These are phyloP conservation scores for Lupinus albus DNA, from an alignment of 306 rosid species.

Conservation along the genomic window DNA sequence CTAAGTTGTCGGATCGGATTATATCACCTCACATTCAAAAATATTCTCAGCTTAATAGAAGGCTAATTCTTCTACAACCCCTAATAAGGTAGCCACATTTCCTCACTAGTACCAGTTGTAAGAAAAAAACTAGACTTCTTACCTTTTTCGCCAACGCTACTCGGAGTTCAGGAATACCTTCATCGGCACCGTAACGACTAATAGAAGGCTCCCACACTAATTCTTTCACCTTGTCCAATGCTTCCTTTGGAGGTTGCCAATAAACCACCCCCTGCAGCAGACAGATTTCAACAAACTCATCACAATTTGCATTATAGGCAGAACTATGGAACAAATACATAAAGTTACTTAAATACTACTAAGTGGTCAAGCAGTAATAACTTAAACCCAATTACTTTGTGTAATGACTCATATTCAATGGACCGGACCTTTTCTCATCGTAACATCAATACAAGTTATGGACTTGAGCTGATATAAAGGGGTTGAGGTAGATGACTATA, in stretches of 20 bases:
- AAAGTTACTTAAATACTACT: not conserved
- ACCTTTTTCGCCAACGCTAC: constrained; percentile 75
- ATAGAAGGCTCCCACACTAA: constrained; percentile 81
- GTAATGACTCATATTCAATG: too few species aligned
- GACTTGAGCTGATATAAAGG: too few species aligned
- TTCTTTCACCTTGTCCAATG: constrained; percentile 77
- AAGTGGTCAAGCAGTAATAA: not conserved
- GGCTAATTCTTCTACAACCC: not conserved
- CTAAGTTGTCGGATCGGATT: not conserved
- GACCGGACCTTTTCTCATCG: too few species aligned
- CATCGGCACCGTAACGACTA: constrained; percentile 90
- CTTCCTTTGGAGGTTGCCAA: constrained; percentile 93
- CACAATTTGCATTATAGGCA: constrained; percentile 10
- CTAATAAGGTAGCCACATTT: constrained; percentile 15
- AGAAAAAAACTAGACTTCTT: constrained; percentile 27
- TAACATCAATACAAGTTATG: too few species aligned
- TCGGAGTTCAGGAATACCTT: constrained; percentile 89
- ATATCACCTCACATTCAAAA: not conserved
- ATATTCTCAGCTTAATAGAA: not conserved
- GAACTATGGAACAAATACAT: constrained; percentile 15
- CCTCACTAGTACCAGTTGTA: constrained; percentile 2
- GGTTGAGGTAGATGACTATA: too few species aligned
- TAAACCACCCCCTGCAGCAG: constrained; percentile 81
- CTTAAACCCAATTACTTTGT: not conserved
- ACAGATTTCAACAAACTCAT: constrained; percentile 34